Evolutionary conservation across 306 rosid species (phyloP), one percentile per base, ranked within the genome.

Genomic region (Quercus glauca): DNA sequence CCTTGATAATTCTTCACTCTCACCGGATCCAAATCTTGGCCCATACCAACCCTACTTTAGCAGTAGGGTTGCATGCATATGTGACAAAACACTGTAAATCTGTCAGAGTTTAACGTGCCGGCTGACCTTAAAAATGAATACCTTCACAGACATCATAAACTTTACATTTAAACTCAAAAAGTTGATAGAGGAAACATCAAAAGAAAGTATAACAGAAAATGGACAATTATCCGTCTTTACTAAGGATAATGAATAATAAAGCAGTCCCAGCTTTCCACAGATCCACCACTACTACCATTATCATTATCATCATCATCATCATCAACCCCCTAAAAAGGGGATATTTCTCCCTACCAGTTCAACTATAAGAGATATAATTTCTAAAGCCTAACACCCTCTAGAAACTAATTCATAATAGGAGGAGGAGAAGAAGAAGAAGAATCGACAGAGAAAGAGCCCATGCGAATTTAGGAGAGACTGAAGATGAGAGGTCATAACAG

Each of bases 331-430:
- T 58, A 55, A 43, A 85, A 79, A 76, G 69, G 85, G 82, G 41
- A 85, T 77, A 81, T 35, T 65, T 49, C 79, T 79, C 45, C 45
- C 58, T 35, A 81, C 81, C 7, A 69, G 75, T 77, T 87, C 87
- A 61, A 70, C 81, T 59, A 11, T 43, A 67, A 60, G 59, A 29
- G 77, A 6, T 6, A 60, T 49, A 41, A 9, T 52, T 67, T 37
- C 59, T 17, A 5, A 55, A 71, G 52, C 75, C 67, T 76, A 80
- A 25, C 51, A 45, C 57, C 64, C 31, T 20, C 81, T 75, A 79
- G 69, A 80, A 75, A 73, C 87, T 70, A 73, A 26, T 69, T 56
- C 45, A 73, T 53, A 75, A 7, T 20, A 55, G 15, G n/a, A 25
- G n/a, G 15, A 35, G 45, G 43, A 21, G 78, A 75, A n/a, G 58